Conservation (phyloP, 1,284 basidiomycete species). For the Naganishia liquefaciens region DNA sequence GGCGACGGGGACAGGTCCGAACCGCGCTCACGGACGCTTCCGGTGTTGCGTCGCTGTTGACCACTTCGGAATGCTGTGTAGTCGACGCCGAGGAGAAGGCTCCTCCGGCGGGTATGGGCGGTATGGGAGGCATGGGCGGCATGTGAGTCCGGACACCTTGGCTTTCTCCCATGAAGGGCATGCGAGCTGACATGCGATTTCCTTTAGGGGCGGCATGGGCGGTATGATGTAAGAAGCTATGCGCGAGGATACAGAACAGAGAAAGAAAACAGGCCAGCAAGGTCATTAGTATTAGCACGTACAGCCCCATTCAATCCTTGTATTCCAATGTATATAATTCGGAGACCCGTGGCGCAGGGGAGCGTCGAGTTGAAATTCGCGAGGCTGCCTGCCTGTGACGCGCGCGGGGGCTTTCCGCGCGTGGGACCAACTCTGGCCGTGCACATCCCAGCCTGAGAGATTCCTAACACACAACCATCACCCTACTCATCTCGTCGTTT, state of each 20-base stretch:
- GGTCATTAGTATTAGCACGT: constrained; percentile 1
- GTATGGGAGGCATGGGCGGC: constrained; percentile 59
- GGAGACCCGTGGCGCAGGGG: neutral
- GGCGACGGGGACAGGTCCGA: constrained; percentile 45
- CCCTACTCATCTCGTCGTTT: neutral
- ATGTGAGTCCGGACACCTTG: constrained; percentile 57
- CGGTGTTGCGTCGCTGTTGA: constrained; percentile 83
- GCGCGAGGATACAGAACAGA: neutral
- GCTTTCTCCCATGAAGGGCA: neutral
- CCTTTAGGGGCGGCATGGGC: constrained; percentile 61
- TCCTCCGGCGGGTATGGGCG: constrained; percentile 56
- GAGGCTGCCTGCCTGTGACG: too few species aligned
- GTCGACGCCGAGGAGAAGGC: constrained; percentile 88
- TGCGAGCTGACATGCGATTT: neutral
- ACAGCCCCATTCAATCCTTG: constrained; percentile 21
- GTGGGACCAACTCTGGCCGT: too few species aligned
- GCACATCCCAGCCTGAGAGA: too few species aligned
- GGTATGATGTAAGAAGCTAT: constrained; percentile 32
- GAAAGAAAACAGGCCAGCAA: neutral
- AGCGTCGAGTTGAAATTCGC: too few species aligned
- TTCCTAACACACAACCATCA: too few species aligned
- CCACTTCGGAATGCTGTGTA: constrained; percentile 88
- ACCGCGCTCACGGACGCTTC: constrained; percentile 86
- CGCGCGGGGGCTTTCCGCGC: too few species aligned
- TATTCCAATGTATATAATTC: constrained; percentile 27